Conservation (phyloP, 2,329 filamentous ascomycete genomes). For the Celoporthe dispersa region DNA sequence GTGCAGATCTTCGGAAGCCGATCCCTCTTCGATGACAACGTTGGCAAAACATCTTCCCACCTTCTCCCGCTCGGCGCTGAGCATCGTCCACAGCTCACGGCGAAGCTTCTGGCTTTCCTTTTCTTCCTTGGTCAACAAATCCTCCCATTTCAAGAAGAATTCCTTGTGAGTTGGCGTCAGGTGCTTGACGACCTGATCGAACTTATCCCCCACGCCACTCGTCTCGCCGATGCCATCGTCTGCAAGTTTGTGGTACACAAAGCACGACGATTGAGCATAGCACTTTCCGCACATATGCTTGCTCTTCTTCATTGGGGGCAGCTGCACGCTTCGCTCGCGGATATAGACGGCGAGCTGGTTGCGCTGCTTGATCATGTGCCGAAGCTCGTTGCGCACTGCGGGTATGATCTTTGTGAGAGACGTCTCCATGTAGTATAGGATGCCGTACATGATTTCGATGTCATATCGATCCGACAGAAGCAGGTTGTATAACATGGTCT, state of each 20-base stretch:
- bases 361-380: conserved; percentile 95
- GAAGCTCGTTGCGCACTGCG: conserved; percentile 82
- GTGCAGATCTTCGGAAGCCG: conserved; percentile 69
- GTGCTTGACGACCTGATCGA: conserved; percentile 78
- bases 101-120: conserved; percentile 85
- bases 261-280: conserved; percentile 89
- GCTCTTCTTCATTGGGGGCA: conserved; percentile 85
- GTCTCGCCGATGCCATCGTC: conserved; percentile 82
- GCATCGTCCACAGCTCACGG: conserved; percentile 94
- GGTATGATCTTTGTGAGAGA: conserved; percentile 86
- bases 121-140: conserved; percentile 91
- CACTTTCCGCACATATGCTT: conserved; percentile 83
- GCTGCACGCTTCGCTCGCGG: conserved; percentile 74
- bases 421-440: conserved; percentile 94
- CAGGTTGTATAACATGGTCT: conserved; percentile 93
- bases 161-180: conserved; percentile 74
- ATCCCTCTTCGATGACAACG: conserved; percentile 80
- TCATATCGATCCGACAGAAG: conserved; percentile 94
- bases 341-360: conserved; percentile 88
- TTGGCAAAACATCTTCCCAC: conserved; percentile 88
- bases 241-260: conserved; percentile 88
- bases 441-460: conserved; percentile 84
- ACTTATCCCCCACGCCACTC: conserved; percentile 80
- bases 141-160: conserved; percentile 96
- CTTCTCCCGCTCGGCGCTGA: conserved; percentile 85